Percentiles rank a stretch among this genome's conserved stretches.
These are phyloP conservation scores for Phytophthora agathidicida DNA, from an alignment of 352 stramenopile genomes.

Conservation along the genomic window DNA sequence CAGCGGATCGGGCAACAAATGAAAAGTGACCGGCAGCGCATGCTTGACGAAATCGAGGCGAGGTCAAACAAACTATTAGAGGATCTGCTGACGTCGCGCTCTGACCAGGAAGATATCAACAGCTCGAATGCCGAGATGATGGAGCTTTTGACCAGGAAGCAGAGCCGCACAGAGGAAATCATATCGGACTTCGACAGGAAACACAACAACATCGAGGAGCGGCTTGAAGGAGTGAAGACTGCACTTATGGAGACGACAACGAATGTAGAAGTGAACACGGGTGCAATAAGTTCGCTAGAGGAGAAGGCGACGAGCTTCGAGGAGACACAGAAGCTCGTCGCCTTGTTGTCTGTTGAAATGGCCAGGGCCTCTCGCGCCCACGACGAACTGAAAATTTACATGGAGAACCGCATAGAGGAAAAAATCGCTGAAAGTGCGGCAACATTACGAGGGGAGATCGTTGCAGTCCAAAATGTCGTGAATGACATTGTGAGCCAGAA, in stretches of 20 bases:
- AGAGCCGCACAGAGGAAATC: slow-evolving; percentile 58
- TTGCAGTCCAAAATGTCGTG: slow-evolving; percentile 52
- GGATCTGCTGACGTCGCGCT: slow-evolving; percentile 57
- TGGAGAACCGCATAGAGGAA: slow-evolving; percentile 55
- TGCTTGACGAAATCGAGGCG: slow-evolving; percentile 66
- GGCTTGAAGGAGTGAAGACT: slow-evolving; percentile 44
- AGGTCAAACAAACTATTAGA: slow-evolving; percentile 74
- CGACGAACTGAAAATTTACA: slow-evolving; percentile 52
- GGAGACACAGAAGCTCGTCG: slow-evolving; percentile 56
- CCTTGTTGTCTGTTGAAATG: slow-evolving; percentile 46
- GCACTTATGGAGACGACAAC: slow-evolving; percentile 62
- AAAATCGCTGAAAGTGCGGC: slow-evolving; percentile 64
- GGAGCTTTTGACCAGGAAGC: slow-evolving; percentile 58
- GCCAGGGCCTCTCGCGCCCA: slow-evolving; percentile 42
- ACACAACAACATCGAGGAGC: slow-evolving; percentile 44
- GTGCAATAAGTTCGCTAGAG: slow-evolving; percentile 46
- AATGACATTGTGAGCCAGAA: slow-evolving; percentile 65
- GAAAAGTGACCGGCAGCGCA: slow-evolving; percentile 60
- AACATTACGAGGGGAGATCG: slow-evolving; percentile 54
- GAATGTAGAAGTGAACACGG: slow-evolving; percentile 51
- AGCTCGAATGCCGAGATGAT: slow-evolving; percentile 73
- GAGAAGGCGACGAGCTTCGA: slow-evolving; percentile 65
- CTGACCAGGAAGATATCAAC: slow-evolving; percentile 88
- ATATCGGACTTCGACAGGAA: slow-evolving; percentile 61
- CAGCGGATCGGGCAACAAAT: slow-evolving; percentile 79